Base-by-base conservation (phyloP, 257 asterid species). In the Eustoma russellianum region DNA sequence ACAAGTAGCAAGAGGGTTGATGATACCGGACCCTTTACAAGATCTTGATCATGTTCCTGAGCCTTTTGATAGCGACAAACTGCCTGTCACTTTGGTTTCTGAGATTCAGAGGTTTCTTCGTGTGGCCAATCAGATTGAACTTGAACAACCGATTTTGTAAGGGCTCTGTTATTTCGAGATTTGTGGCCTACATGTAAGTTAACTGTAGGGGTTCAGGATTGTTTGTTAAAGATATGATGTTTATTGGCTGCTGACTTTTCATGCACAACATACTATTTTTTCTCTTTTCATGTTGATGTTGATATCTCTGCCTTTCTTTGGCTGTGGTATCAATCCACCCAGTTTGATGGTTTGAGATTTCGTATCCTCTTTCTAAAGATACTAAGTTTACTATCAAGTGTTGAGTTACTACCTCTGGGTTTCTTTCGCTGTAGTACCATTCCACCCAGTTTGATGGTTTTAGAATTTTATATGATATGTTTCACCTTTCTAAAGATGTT, bases 71-170 rank as follows among this genome's bases (percentile, higher is more conserved):
- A 90, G 98, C 61, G 98, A 90, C 78, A 90, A 82, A 51, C 61
- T 90, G 75, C 98, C 98, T 0, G 82, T 90, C 38, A 83, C 98
- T 70, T 52, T 90, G 83, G 82, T 75, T 54, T 73, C 94, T 38
- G 94, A 83, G 67, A 86, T 90, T 67, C 98, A 83, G 46, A 71
- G 85, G 48, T 90, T 86, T 82, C 95, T 90, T 66, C 88, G 96
- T 15, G 93, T 86, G 6, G 98, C 98, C 43, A 86, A 86, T 66
- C 81, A 72, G 77, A 83, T 86, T 33, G 93, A 86, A 65, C 24
- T 52, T 16, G 91, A 90, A 48, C 91, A 83, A 66, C 96, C 98
- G 44, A 90, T 80, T 90, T 15, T 90, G 98, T 90, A 81, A 81
- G 33, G 96, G 53, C 18, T 55, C 41, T 38, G 7, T 11, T 24